Conservation (phyloP, 345 rosid species). For the Ceriops decandra region DNA sequence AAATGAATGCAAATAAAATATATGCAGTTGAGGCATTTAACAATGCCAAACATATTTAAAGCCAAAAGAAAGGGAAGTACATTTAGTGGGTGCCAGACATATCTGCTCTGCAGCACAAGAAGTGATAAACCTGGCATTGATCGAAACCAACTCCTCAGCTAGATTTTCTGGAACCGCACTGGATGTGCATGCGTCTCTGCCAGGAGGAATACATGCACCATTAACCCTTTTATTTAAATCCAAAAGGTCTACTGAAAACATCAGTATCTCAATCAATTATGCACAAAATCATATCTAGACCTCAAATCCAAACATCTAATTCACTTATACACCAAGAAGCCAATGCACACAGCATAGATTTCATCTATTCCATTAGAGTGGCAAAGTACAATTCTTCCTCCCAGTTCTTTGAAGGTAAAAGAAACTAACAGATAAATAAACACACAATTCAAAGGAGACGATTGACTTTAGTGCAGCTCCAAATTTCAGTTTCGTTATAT, state of each 20-base stretch:
- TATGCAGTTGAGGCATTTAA: not conserved
- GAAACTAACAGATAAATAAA: not conserved
- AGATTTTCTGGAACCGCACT: conserved; percentile 36
- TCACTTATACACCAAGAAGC: not conserved
- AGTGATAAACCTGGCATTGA: conserved; percentile 54
- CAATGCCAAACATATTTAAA: not conserved
- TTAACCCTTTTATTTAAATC: too few relatives aligned
- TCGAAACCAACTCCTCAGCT: conserved; percentile 37
- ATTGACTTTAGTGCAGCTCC: too few relatives aligned
- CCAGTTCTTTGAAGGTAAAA: too few relatives aligned
- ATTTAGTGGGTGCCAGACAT: conserved; percentile 66
- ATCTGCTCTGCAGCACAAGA: conserved; percentile 70
- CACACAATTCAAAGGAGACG: not conserved
- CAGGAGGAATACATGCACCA: conserved; percentile 2
- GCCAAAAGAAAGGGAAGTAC: conserved; percentile 32
- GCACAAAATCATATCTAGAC: not conserved
- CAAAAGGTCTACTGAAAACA: too few relatives aligned
- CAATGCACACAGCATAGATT: too few relatives aligned
- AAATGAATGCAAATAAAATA: not conserved
- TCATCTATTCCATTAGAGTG: too few relatives aligned
- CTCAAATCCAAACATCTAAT: not conserved
- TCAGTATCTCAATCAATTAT: not conserved
- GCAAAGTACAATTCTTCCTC: too few relatives aligned
- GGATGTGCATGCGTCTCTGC: conserved; percentile 29
- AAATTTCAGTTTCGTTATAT: too few relatives aligned